phyloP scores from a whole-genome alignment of 1,284 basidiomycete genomes.

The Puccinia coronata region DNA sequence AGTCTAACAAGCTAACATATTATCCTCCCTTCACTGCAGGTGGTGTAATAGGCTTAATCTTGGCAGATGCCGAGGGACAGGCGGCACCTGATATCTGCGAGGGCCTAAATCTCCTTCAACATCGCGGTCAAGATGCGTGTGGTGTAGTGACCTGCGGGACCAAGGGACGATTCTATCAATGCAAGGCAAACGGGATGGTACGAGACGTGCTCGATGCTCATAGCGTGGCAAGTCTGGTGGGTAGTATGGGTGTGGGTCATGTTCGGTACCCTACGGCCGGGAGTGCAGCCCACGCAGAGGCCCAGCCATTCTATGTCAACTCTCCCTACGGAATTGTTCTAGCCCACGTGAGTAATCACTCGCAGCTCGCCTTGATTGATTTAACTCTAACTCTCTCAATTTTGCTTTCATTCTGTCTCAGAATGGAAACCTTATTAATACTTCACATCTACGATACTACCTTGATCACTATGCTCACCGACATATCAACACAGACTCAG shows the following conservation, averaged over 20 bases:
- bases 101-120: slow-evolving; percentile 84
- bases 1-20: neutral
- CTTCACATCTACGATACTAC: slow-evolving; percentile 76
- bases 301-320: slow-evolving; percentile 99
- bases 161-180: slow-evolving; percentile 94
- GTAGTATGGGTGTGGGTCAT: slow-evolving; percentile 97
- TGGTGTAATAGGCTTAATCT: slow-evolving; percentile 54
- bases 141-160: slow-evolving; percentile 95
- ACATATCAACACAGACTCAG: slow-evolving; percentile 98
- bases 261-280: slow-evolving; percentile 98
- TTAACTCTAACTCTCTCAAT: slow-evolving; percentile 39
- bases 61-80: slow-evolving; percentile 52
- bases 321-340: slow-evolving; percentile 98
- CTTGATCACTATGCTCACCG: slow-evolving; percentile 96
- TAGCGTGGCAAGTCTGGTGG: slow-evolving; percentile 75
- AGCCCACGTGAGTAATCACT: slow-evolving; percentile 73
- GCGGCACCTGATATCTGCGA: slow-evolving; percentile 64
- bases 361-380: neutral
- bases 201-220: slow-evolving; percentile 90
- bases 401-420: slow-evolving; percentile 57
- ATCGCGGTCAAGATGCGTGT: slow-evolving; percentile 96
- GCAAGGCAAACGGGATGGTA: slow-evolving; percentile 99
- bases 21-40: slow-evolving; percentile 51
- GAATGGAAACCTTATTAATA: slow-evolving; percentile 99
- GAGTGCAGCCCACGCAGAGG: slow-evolving; percentile 94